Base-by-base conservation (phyloP, 352 stramenopile genomes). In the Globisporangium barbulae region DNA sequence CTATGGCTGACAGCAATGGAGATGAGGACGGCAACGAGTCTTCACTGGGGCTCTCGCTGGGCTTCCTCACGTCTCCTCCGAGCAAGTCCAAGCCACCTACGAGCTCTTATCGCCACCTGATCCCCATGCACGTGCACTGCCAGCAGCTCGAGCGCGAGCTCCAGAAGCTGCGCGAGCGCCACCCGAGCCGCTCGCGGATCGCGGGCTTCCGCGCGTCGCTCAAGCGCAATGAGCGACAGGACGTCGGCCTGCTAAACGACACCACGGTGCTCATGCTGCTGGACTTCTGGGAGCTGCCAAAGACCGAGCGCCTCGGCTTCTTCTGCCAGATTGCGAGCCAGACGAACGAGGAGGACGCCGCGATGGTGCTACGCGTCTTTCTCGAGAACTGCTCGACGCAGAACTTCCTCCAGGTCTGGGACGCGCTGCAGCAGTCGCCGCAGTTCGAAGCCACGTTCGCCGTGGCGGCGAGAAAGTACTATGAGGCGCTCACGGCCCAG, bases 291-390 rank as follows among this genome's bases (percentile, higher is more conserved):
- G 72, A 79, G 17, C 65, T 93, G 1, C 77, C 82, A 7, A 72
- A 71, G 53, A 67, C 67, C 19, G 80, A 93, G 62, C 77, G 81
- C 0, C 68, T 90, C 10, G 75, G 67, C 35, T 90, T 93, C 53
- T 80, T 93, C 49, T 85, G 73, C 48, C 84, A 93, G 59, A 74
- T 93, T 58, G 80, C 81, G 30, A 89, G 75, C 39, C 82, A 91
- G 33, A 72, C 71, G 5, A 72, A 50, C 45, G 72, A 84, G 31
- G 71, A 80, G 33, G 81, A 91, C 31, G 72, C 73, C 1, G 71
- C 71, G 9, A 61, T 78, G 13, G 67, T 93, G 8, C 53, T 88
- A 17, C 60, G 39, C 13, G 60, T 65, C 17, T 65, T 65, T 13
- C 39, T 65, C 48, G 60, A 65, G 22, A 81, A 79, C 33, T 80